Percentiles rank a stretch among this genome's conserved stretches.
These are phyloP conservation scores for Trametes punicea DNA, from an alignment of 768 basidiomycete species.

Conservation along the genomic window DNA sequence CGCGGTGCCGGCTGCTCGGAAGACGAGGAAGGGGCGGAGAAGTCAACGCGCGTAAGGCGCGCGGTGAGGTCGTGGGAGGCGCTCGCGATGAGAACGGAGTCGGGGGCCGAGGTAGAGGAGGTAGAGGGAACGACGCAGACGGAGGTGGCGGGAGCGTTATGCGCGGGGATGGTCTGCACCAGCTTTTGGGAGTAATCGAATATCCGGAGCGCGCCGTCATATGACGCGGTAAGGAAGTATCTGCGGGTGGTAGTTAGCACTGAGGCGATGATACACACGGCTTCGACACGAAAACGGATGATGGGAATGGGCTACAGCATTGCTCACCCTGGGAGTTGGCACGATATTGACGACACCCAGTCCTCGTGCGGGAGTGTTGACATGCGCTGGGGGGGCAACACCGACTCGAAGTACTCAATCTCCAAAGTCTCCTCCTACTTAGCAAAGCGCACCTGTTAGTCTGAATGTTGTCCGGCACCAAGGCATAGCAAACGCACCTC, in stretches of 20 bases:
- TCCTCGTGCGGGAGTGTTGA: constrained; percentile 83
- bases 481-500: constrained; percentile 46
- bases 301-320: neutral
- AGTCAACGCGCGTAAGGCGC: constrained; percentile 42
- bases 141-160: constrained; percentile 68
- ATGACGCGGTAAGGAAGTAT: constrained; percentile 73
- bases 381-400: constrained; percentile 82
- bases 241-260: constrained; percentile 33
- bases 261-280: too few relatives aligned
- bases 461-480: neutral
- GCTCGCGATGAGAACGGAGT: constrained; percentile 50
- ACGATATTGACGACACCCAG: constrained; percentile 86
- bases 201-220: constrained; percentile 71
- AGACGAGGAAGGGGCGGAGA: constrained; percentile 16
- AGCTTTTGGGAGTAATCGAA: constrained; percentile 70
- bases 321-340: constrained; percentile 49
- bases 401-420: constrained; percentile 87
- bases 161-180: constrained; percentile 46
- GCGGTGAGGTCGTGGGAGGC: constrained; percentile 81
- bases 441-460: neutral
- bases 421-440: constrained; percentile 83
- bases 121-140: constrained; percentile 48
- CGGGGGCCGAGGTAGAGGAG: constrained; percentile 21
- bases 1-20: neutral
- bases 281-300: neutral